Base-by-base conservation (phyloP, 1,284 basidiomycete species). In the Puccinia hordei region DNA sequence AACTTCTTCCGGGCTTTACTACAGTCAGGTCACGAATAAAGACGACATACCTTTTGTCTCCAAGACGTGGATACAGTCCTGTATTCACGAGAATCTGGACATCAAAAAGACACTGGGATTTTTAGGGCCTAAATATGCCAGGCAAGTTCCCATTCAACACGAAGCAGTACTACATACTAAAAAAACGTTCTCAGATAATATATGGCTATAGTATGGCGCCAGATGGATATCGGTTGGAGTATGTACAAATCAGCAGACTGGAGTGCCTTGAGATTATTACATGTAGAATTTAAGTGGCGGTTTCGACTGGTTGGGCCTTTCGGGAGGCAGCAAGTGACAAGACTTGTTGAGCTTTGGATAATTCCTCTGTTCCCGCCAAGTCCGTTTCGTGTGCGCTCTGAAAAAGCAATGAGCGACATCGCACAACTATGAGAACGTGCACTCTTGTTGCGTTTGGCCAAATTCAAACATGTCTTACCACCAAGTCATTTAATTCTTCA, bases 401-500 rank as follows among this genome's bases (percentile, higher is more conserved):
- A n/a, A 44, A 51, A 35, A 22, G 10, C 10, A n/a, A 44, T 13
- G 30, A 8, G 51, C 1, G 15, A 6, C 24, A 53, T n/a, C n/a
- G 19, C 3, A 63, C 15, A n/a, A 38, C 5, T 19, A 65, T 33
- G 10, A 30, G 65, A 35, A 22, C 30, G 10, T 0, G n/a, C 35
- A 35, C 10, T 66, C 38, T 24, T 49, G 27, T 69, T 22, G 0
- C 9, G 53, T 30, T 17, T 4, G 12, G n/a, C 17, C 8, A 46
- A 35, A 69, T 3, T 38, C n/a, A 49, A 49, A 49, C 3, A 10
- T 38, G 22, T 49, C 92, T 83, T 85, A 94, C 92, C 80, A 93
- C 87, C 61, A 93, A 86, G 82, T 90, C 89, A 82, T 89, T 87
- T 81, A 95, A 87, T 81, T 91, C 91, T 82, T 88, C 89, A 46